Evolutionary conservation across 1,139 yeast species (phyloP).

Genomic region (Kluyveromyces sp.): DNA sequence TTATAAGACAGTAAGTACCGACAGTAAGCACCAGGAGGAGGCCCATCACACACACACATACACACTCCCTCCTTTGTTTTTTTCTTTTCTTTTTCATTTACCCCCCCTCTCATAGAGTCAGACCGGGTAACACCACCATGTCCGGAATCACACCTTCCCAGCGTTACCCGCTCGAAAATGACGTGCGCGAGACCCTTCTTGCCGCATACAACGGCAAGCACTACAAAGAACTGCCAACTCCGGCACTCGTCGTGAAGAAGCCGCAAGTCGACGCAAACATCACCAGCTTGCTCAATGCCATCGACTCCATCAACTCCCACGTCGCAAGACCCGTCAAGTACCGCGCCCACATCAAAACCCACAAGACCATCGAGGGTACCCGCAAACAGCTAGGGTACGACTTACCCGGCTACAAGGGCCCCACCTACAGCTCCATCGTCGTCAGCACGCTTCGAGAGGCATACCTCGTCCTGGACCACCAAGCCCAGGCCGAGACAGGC

Average conservation of each 20-base stretch:
- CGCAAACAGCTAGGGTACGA: constrained; percentile 38
- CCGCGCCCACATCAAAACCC: constrained; percentile 71
- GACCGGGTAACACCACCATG: too few species aligned
- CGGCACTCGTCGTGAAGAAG: constrained; percentile 42
- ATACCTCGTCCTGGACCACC: constrained; percentile 43
- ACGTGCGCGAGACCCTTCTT: background rate
- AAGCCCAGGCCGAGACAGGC: constrained; percentile 27
- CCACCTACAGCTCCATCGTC: constrained; percentile 43
- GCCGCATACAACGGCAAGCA: constrained; percentile 7
- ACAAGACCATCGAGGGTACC: constrained; percentile 49
- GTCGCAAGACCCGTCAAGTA: constrained; percentile 34
- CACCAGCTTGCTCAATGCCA: constrained; percentile 34
- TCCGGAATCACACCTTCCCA: background rate
- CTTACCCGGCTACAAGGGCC: constrained; percentile 29
- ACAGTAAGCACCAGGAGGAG: too few species aligned
- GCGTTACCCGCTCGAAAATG: background rate
- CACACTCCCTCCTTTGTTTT: too few species aligned
- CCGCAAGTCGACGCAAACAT: constrained; percentile 34
- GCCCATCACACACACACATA: too few species aligned
- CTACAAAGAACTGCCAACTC: constrained; percentile 43
- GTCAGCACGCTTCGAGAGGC: constrained; percentile 69
- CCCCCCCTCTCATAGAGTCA: too few species aligned
- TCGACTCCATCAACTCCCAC: constrained; percentile 15
- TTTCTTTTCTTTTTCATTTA: too few species aligned
- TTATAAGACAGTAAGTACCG: too few species aligned